Conservation (phyloP, 73 alveolate species). For the Paramecium sexaurelia region DNA sequence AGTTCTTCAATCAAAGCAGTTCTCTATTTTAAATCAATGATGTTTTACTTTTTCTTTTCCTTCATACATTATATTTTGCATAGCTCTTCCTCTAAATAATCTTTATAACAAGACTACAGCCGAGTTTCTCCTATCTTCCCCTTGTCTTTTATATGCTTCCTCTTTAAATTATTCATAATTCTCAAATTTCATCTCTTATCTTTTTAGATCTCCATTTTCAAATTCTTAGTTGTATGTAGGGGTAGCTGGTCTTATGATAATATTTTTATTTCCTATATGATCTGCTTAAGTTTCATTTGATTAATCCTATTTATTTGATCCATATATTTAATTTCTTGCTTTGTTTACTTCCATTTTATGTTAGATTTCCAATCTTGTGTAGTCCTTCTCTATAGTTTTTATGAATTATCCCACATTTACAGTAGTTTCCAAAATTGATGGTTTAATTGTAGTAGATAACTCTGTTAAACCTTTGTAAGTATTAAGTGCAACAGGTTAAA, state of each 20-base stretch:
- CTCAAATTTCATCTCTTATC: slow-evolving; percentile 40
- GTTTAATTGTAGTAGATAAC: slow-evolving; percentile 79
- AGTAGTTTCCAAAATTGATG: slow-evolving; percentile 67
- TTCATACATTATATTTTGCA: slow-evolving; percentile 96
- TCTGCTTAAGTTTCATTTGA: slow-evolving; percentile 64
- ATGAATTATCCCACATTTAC: slow-evolving; percentile 64
- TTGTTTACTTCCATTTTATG: slow-evolving; percentile 69
- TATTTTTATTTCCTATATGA: slow-evolving; percentile 65
- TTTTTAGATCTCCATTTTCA: slow-evolving; percentile 1
- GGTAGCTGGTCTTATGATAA: slow-evolving; percentile 63
- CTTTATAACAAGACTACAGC: slow-evolving; percentile 93
- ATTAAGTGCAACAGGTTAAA: slow-evolving; percentile 94
- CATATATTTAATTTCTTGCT: slow-evolving; percentile 67
- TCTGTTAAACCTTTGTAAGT: slow-evolving; percentile 92
- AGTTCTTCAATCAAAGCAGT: slow-evolving; percentile 96
- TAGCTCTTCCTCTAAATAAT: slow-evolving; percentile 96
- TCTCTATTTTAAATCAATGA: slow-evolving; percentile 65
- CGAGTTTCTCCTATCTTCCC: slow-evolving; percentile 75
- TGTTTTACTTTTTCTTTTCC: slow-evolving; percentile 87
- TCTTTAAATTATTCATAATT: slow-evolving; percentile 72
- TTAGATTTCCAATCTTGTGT: slow-evolving; percentile 67
- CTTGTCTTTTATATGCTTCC: slow-evolving; percentile 67
- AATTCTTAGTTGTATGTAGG: slow-evolving; percentile 64
- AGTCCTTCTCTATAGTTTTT: slow-evolving; percentile 68
- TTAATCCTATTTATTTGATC: slow-evolving; percentile 49